These are phyloP conservation scores for Periconia sp. DNA, from an alignment of 2,329 filamentous ascomycete genomes.

Conservation along the genomic window DNA sequence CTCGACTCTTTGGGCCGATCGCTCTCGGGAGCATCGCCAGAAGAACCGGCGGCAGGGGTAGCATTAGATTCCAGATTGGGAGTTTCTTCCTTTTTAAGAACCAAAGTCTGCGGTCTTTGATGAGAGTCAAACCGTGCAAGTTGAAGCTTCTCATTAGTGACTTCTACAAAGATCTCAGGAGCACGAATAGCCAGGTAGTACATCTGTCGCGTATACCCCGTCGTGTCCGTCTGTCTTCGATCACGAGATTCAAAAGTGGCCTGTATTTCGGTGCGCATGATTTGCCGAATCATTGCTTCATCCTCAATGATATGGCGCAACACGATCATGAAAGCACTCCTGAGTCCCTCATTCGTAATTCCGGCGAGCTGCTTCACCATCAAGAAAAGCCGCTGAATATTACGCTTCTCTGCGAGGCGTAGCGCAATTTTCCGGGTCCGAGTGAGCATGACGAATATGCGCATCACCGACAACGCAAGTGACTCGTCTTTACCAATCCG, in stretches of 20 bases:
- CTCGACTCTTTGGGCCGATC: conserved; percentile 42
- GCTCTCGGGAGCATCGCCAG: conserved; percentile 39
- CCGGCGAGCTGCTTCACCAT: conserved; percentile 94
- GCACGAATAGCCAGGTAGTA: conserved; percentile 80
- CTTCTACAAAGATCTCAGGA: conserved; percentile 84
- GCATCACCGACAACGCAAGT: conserved; percentile 80
- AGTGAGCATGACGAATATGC: conserved; percentile 87
- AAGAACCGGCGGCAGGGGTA: conserved; percentile 18
- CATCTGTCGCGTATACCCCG: conserved; percentile 75
- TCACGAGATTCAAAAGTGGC: conserved; percentile 69
- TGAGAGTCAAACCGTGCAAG: conserved; percentile 67
- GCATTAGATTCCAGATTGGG: conserved; percentile 22
- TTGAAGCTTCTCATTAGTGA: conserved; percentile 84
- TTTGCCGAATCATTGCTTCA: conserved; percentile 84
- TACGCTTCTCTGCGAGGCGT: conserved; percentile 82
- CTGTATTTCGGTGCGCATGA: conserved; percentile 89
- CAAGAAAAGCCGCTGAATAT: conserved; percentile 87
- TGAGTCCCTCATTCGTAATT: conserved; percentile 75
- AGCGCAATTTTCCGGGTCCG: conserved; percentile 77
- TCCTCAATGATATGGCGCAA: conserved; percentile 94
- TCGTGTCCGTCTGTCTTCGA: conserved; percentile 66
- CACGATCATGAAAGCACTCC: conserved; percentile 79
- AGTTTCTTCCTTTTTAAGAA: conserved; percentile 58
- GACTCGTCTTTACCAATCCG: conserved; percentile 86
- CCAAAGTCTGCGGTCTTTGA: conserved; percentile 59